phyloP scores from a whole-genome alignment of 495 filamentous ascomycete genomes.

The Daldinia concentrica region DNA sequence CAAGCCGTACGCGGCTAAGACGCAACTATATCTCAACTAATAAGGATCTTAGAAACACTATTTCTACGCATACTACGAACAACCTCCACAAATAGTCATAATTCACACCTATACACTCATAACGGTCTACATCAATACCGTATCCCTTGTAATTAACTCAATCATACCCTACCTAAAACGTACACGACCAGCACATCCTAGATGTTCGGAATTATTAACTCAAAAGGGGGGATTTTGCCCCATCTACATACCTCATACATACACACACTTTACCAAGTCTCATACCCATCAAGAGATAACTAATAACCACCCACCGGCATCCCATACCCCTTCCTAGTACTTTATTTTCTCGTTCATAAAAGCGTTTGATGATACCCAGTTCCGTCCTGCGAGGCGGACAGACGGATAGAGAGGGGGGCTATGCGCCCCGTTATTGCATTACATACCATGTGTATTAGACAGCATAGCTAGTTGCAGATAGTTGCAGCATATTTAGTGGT shows the following conservation, averaged over 20 bases:
- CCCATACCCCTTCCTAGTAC: neutral
- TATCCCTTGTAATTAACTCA: neutral
- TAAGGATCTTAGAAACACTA: neutral
- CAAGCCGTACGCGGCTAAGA: neutral
- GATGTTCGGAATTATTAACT: neutral
- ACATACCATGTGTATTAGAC: neutral
- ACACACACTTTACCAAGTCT: neutral
- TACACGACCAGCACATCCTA: neutral
- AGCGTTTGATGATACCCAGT: constrained; percentile 43
- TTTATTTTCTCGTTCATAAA: constrained; percentile 19
- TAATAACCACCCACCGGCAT: neutral
- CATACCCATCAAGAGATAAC: neutral
- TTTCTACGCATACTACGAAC: neutral
- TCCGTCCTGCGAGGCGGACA: constrained; percentile 26
- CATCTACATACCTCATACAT: neutral
- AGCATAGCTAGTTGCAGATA: neutral
- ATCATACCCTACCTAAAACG: neutral
- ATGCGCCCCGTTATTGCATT: neutral
- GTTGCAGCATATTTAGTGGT: neutral
- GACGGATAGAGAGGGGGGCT: neutral
- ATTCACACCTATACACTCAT: neutral
- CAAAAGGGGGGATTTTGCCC: neutral
- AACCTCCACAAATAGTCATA: neutral
- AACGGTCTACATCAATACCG: neutral
- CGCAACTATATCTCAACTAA: too few relatives aligned